Conservation (phyloP, 768 basidiomycete genomes). For the Lactarius hengduanensis region DNA sequence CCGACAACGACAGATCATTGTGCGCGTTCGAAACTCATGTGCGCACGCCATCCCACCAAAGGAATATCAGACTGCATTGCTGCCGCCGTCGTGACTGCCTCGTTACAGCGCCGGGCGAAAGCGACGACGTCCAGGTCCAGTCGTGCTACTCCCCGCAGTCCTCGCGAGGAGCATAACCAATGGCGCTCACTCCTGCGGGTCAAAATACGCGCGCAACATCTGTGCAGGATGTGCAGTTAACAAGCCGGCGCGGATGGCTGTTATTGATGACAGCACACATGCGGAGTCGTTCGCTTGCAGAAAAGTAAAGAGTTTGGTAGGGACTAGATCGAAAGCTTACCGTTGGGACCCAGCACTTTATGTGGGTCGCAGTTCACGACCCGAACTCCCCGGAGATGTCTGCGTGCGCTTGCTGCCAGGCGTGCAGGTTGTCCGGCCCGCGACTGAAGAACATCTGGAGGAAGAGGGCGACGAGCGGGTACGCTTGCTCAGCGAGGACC, state of each 20-base stretch:
- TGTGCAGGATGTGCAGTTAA: conserved; percentile 75
- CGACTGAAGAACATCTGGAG: conserved; percentile 70
- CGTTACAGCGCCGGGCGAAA: conserved; percentile 15
- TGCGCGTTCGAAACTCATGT: not conserved
- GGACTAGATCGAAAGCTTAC: conserved; percentile 41
- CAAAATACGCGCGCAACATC: conserved; percentile 66
- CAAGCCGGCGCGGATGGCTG: conserved; percentile 79
- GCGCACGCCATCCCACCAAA: not conserved
- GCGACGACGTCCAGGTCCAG: too few relatives aligned
- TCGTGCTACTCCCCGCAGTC: conserved; percentile 46
- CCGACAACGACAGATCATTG: not conserved
- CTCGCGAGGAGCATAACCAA: conserved; percentile 61
- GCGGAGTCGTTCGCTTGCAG: not conserved
- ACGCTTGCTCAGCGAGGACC: conserved; percentile 60
- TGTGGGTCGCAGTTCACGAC: conserved; percentile 50
- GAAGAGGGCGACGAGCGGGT: conserved; percentile 64
- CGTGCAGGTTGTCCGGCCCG: conserved; percentile 58
- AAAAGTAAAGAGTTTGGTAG: not conserved
- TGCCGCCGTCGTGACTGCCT: conserved; percentile 22
- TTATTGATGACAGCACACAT: not conserved
- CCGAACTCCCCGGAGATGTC: conserved; percentile 54
- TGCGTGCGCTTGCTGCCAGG: conserved; percentile 57
- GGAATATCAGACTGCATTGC: conserved; percentile 8
- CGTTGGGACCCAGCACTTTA: conserved; percentile 87
- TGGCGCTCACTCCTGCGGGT: conserved; percentile 74